A percentile compares a stretch with the other conserved stretches of the same genome.
Conservation (phyloP, 148 eudicot species). For the Cornus controversa region DNA sequence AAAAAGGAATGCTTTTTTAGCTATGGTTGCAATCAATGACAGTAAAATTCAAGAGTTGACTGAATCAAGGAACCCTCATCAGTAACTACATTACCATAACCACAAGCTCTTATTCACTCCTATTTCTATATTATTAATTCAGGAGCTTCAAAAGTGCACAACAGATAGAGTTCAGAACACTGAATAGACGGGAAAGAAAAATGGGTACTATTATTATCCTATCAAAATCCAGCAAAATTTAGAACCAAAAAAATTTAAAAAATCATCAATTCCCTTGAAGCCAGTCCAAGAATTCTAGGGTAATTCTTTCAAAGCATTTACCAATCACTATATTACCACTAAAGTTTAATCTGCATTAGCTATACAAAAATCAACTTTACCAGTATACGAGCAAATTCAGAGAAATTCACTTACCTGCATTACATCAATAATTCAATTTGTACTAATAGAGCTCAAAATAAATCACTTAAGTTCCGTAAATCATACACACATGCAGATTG, state of each 20-base stretch:
- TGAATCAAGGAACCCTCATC: not conserved
- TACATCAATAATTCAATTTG: not conserved
- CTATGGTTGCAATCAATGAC: too few species aligned
- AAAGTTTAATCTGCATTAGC: not conserved
- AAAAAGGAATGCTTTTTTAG: not conserved
- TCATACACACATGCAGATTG: not conserved
- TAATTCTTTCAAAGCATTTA: not conserved
- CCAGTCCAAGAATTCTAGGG: not conserved
- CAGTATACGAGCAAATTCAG: not conserved
- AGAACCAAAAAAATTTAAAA: not conserved
- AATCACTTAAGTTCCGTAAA: not conserved
- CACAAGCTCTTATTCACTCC: not conserved
- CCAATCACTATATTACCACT: not conserved
- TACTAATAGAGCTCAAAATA: not conserved
- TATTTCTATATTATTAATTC: not conserved
- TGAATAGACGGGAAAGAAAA: not conserved
- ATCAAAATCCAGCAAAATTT: not conserved
- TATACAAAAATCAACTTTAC: not conserved
- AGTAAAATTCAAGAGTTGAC: not conserved
- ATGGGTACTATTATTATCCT: not conserved
- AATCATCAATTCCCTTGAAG: not conserved
- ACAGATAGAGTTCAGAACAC: not conserved
- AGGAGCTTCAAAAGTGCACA: not conserved
- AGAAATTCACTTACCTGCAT: not conserved
- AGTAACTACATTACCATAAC: not conserved